A percentile compares a stretch with the other conserved stretches of the same genome.
Evolutionary conservation across 1,284 basidiomycete species (phyloP).

Genomic region (Blastosporella zonata): DNA sequence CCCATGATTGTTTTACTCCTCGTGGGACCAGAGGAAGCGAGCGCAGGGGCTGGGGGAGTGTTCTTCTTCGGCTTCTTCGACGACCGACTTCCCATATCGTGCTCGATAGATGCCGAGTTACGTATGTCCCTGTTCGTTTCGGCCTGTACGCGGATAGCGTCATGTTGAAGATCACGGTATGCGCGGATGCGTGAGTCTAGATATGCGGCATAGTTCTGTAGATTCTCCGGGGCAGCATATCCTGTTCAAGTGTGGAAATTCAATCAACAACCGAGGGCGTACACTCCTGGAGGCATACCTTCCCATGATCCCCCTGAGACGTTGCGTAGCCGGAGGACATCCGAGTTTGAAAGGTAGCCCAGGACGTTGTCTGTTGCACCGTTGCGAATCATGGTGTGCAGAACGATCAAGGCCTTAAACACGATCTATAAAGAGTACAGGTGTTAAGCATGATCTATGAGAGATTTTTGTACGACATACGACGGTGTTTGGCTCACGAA

Average conservation of each 20-base stretch:
- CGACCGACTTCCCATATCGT: slow-evolving; percentile 38
- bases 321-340: slow-evolving; percentile 77
- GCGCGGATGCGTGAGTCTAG: slow-evolving; percentile 88
- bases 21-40: slow-evolving; percentile 34
- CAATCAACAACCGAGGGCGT: slow-evolving; percentile 2
- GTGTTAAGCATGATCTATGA: slow-evolving; percentile 1
- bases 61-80: slow-evolving; percentile 24
- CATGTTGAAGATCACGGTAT: slow-evolving; percentile 90
- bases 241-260: slow-evolving; percentile 43
- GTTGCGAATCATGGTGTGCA: slow-evolving; percentile 95
- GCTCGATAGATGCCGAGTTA: slow-evolving; percentile 58
- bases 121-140: slow-evolving; percentile 85
- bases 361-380: slow-evolving; percentile 92
- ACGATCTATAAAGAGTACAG: slow-evolving; percentile 60
- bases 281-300: slow-evolving; percentile 46
- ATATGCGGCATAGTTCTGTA: slow-evolving; percentile 87
- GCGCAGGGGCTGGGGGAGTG: slow-evolving; percentile 8
- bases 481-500: slow-evolving; percentile 88
- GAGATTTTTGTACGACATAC: slow-evolving; percentile 39
- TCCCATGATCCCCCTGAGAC: slow-evolving; percentile 80
- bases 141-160: slow-evolving; percentile 87
- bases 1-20: slow-evolving; percentile 79
- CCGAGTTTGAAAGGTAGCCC: slow-evolving; percentile 74
- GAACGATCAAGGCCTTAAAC: slow-evolving; percentile 93
- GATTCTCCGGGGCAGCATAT: slow-evolving; percentile 81